These are phyloP conservation scores for Eremomyces bilateralis DNA, from an alignment of 495 filamentous ascomycete genomes.

Conservation along the genomic window DNA sequence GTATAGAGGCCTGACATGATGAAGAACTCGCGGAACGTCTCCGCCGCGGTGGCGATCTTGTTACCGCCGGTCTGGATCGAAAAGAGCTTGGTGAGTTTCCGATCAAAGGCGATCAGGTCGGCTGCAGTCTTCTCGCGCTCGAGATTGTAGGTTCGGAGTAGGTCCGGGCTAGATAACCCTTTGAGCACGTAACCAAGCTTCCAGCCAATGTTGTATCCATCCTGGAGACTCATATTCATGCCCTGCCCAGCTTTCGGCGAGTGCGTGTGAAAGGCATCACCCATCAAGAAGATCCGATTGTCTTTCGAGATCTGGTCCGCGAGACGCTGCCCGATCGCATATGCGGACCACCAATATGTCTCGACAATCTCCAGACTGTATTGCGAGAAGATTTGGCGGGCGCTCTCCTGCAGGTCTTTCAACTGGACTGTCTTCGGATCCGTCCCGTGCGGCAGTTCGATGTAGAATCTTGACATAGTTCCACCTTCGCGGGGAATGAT, in stretches of 20 bases:
- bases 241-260: constrained; percentile 32
- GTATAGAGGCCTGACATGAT: constrained; percentile 10
- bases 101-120: constrained; percentile 51
- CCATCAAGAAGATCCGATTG: constrained; percentile 33
- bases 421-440: constrained; percentile 21
- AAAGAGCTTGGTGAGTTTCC: constrained; percentile 21
- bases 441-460: constrained; percentile 35
- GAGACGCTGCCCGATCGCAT: constrained; percentile 38
- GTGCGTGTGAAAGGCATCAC: constrained; percentile 33
- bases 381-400: constrained; percentile 25
- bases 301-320: constrained; percentile 38
- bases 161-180: constrained; percentile 30
- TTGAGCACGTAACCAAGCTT: constrained; percentile 45
- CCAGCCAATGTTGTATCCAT: constrained; percentile 68
- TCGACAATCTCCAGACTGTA: constrained; percentile 23
- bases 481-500: constrained; percentile 48
- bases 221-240: constrained; percentile 51
- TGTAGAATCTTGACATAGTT: constrained; percentile 37
- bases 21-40: constrained; percentile 27
- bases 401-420: constrained; percentile 22
- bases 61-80: constrained; percentile 37
- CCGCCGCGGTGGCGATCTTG: constrained; percentile 13
- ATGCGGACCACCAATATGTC: constrained; percentile 32
- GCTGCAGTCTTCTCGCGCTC: constrained; percentile 52
- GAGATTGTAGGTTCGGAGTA: constrained; percentile 49